These are phyloP conservation scores for Ballota nigra DNA, from an alignment of 257 asterid genomes.

Conservation along the genomic window DNA sequence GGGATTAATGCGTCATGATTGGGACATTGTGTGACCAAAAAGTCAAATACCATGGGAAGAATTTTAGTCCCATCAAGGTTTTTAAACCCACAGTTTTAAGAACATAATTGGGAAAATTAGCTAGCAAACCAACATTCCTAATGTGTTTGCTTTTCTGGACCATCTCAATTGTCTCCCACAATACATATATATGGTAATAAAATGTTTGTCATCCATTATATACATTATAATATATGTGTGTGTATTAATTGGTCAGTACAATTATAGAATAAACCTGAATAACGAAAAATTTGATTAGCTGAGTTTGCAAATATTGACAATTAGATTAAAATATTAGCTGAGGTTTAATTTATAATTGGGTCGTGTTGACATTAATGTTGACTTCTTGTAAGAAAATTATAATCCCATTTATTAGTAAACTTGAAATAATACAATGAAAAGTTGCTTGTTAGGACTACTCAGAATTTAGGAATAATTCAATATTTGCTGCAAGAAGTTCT, in stretches of 20 bases:
- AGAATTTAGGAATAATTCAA: no score
- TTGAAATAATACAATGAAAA: no score
- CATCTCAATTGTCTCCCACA: not conserved
- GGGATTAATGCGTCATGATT: constrained; percentile 11
- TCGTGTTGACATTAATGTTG: no score
- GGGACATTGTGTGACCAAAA: not conserved
- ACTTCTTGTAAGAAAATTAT: not conserved
- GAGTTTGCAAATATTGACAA: not conserved
- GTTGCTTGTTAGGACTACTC: no score
- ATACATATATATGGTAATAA: not conserved
- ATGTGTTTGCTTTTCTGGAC: not conserved
- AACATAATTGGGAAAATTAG: not conserved
- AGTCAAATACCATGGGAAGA: constrained; percentile 32
- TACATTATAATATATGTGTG: no score
- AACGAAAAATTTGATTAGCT: not conserved
- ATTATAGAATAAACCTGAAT: not conserved
- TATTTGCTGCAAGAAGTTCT: no score
- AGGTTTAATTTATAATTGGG: no score
- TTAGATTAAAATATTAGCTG: no score
- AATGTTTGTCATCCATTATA: not conserved
- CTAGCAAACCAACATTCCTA: constrained; percentile 8
- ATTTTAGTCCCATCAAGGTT: constrained; percentile 22
- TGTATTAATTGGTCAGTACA: not conserved
- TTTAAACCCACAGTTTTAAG: constrained; percentile 17
- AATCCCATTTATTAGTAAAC: no score